These are phyloP conservation scores for Xylariaceae sp. DNA, from an alignment of 2,329 filamentous ascomycete species.

Conservation along the genomic window DNA sequence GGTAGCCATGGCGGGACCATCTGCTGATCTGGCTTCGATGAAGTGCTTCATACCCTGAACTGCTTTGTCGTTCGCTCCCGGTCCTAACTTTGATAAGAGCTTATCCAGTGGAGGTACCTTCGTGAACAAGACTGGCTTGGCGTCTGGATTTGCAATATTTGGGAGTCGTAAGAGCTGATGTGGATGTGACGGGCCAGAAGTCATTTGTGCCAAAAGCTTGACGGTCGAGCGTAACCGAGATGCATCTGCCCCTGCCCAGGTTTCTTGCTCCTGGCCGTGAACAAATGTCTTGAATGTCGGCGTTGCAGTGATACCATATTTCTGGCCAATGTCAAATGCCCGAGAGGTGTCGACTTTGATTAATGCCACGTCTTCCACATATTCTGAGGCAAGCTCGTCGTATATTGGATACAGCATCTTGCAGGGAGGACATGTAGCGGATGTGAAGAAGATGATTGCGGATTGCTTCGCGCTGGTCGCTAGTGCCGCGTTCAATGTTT, in stretches of 20 bases:
- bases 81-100: slow-evolving; percentile 72
- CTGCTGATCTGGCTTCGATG: slow-evolving; percentile 57
- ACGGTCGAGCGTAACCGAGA: slow-evolving; percentile 67
- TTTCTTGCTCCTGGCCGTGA: slow-evolving; percentile 68
- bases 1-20: slow-evolving; percentile 60
- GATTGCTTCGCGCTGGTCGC: slow-evolving; percentile 59
- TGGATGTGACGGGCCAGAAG: slow-evolving; percentile 64
- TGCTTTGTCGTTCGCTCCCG: slow-evolving; percentile 48
- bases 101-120: slow-evolving; percentile 83
- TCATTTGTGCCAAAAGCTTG: slow-evolving; percentile 69
- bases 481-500: slow-evolving; percentile 59
- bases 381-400: slow-evolving; percentile 72
- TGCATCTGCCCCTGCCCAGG: slow-evolving; percentile 76
- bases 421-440: slow-evolving; percentile 80
- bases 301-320: slow-evolving; percentile 69
- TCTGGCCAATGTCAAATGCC: slow-evolving; percentile 59
- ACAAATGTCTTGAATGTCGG: slow-evolving; percentile 88
- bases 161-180: slow-evolving; percentile 70
- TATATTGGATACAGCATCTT: slow-evolving; percentile 78
- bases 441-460: slow-evolving; percentile 89
- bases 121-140: slow-evolving; percentile 66
- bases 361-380: slow-evolving; percentile 62
- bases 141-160: slow-evolving; percentile 59
- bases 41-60: slow-evolving; percentile 67
- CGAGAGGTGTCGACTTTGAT: slow-evolving; percentile 79